phyloP scores from a whole-genome alignment of 768 basidiomycete genomes.

The Boletus speciosus region DNA sequence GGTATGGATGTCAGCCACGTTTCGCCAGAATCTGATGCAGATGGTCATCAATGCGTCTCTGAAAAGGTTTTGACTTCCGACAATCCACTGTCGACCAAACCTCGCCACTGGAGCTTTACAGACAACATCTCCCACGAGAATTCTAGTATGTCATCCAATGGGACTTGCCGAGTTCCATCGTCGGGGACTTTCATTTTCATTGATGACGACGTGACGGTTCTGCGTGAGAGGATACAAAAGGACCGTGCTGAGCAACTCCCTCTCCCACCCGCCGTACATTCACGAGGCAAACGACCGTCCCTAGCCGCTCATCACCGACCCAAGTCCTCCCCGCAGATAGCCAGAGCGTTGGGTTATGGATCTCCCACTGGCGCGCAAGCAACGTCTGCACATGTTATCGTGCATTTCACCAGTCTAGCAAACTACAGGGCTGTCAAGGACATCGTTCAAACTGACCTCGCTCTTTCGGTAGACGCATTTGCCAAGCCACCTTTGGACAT shows the following conservation, averaged over 20 bases:
- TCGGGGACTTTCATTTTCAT: constrained; percentile 75
- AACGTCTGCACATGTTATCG: constrained; percentile 43
- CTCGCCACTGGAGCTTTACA: constrained; percentile 20
- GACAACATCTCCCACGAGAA: constrained; percentile 22
- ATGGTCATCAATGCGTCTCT: constrained; percentile 29
- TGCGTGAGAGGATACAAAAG: constrained; percentile 71
- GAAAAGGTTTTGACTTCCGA: constrained; percentile 16
- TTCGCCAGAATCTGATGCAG: constrained; percentile 54
- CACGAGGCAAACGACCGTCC: constrained; percentile 61
- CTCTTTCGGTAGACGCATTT: constrained; percentile 43
- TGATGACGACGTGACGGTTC: constrained; percentile 83
- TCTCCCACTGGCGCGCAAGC: constrained; percentile 28
- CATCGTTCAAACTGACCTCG: constrained; percentile 58
- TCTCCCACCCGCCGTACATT: constrained; percentile 37
- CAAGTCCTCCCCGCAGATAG: constrained; percentile 77
- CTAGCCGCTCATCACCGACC: constrained; percentile 66
- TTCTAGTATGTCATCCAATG: constrained; percentile 17
- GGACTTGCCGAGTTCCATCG: constrained; percentile 22
- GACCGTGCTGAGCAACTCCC: constrained; percentile 53
- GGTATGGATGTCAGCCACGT: constrained; percentile 90
- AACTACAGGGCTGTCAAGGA: constrained; percentile 91
- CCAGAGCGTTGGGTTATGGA: constrained; percentile 47
- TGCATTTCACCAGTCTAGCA: constrained; percentile 88
- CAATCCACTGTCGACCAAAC: constrained; percentile 13
- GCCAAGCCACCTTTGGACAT: constrained; percentile 70